Conservation (phyloP, 1,139 yeast species). For the Geotrichum fermentans region DNA sequence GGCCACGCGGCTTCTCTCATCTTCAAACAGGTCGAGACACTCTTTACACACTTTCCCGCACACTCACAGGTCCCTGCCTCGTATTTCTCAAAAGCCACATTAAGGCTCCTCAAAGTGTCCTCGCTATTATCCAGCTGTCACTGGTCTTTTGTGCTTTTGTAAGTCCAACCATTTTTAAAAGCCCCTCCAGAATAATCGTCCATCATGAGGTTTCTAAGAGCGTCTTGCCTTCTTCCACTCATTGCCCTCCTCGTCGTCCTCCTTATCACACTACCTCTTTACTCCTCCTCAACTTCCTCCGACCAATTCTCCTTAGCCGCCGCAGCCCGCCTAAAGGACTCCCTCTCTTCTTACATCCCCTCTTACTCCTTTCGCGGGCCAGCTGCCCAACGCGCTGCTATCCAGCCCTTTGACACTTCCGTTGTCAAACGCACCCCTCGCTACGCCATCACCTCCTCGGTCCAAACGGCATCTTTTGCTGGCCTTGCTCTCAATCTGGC, state of each 20-base stretch:
- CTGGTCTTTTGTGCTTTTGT: no score
- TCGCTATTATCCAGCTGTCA: no score
- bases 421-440: background rate
- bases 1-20: no score
- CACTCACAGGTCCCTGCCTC: no score
- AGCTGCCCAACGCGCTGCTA: conserved; percentile 9
- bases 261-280: conserved; percentile 9
- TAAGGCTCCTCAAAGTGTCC: no score
- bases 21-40: no score
- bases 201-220: conserved; percentile 15
- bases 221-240: conserved; percentile 12
- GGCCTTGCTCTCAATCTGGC: conserved; percentile 27
- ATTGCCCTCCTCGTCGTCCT: conserved; percentile 4
- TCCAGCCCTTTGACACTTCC: conserved; percentile 10
- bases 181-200: background rate
- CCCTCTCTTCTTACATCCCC: conserved; percentile 12
- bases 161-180: background rate
- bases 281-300: conserved; percentile 3
- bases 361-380: conserved; percentile 8
- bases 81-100: no score
- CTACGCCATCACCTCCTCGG: conserved; percentile 26
- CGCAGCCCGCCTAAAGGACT: background rate
- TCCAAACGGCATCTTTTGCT: conserved; percentile 26
- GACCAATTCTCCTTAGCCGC: conserved; percentile 5
- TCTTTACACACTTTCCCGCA: no score